Evolutionary conservation across 805 yeast species (phyloP).

Genomic region (Allodekkera sacchari): DNA sequence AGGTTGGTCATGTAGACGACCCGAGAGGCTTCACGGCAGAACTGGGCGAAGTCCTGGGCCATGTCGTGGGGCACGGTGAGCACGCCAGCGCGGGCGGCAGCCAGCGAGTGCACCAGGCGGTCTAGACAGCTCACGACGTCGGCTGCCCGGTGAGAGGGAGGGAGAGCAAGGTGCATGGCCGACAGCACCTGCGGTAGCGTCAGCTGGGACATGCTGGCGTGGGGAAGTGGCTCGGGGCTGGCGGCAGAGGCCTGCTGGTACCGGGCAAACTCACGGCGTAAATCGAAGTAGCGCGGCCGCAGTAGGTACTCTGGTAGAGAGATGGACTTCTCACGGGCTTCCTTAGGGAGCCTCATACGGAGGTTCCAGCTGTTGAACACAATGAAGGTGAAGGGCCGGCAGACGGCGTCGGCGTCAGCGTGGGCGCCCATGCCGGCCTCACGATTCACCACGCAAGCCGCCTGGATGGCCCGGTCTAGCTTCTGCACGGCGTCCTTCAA

Average conservation of each 20-base stretch:
- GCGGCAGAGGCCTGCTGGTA: constrained; percentile 56
- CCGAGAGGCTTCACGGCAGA: constrained; percentile 63
- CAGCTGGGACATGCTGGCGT: too few species aligned
- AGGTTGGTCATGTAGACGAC: constrained; percentile 75
- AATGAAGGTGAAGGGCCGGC: constrained; percentile 57
- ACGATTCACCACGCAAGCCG: constrained; percentile 30
- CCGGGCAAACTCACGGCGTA: constrained; percentile 61
- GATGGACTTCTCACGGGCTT: constrained; percentile 69
- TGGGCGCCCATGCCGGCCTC: too few species aligned
- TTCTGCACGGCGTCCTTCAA: constrained; percentile 37
- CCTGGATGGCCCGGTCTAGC: constrained; percentile 44
- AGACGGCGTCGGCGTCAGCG: too few species aligned
- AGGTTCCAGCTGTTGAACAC: constrained; percentile 61
- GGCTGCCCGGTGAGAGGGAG: not conserved
- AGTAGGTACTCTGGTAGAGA: constrained; percentile 67
- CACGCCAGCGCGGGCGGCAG: constrained; percentile 28
- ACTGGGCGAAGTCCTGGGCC: constrained; percentile 60
- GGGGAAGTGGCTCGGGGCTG: too few species aligned
- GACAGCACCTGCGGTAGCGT: not conserved
- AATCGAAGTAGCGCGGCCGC: constrained; percentile 69
- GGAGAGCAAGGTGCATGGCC: not conserved
- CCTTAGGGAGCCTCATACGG: constrained; percentile 70
- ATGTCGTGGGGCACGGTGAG: constrained; percentile 71
- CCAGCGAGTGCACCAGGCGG: not conserved
- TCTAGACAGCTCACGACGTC: not conserved